A percentile compares a stretch with the other conserved stretches of the same genome.
Evolutionary conservation across 1,284 basidiomycete species (phyloP).

Genomic region (Violaceomyces palustris): DNA sequence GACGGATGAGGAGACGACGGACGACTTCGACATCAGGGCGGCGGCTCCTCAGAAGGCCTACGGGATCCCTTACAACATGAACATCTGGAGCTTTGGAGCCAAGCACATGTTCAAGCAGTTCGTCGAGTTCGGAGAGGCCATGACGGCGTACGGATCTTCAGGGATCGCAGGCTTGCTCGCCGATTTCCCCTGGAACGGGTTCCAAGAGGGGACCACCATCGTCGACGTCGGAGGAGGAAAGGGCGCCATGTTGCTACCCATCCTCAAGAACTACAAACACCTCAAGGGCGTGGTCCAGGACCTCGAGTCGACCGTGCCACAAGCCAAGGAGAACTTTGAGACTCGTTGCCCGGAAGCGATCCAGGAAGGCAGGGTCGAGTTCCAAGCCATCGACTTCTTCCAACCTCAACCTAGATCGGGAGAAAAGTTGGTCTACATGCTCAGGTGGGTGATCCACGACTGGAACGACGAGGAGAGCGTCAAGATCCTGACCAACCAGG

Average conservation of each 20-base stretch:
- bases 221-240: constrained; percentile 18
- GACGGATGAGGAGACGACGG: constrained; percentile 2
- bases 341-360: constrained; percentile 10
- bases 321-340: constrained; percentile 11
- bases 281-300: constrained; percentile 11
- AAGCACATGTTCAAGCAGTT: constrained; percentile 1
- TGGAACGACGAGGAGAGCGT: constrained; percentile 6
- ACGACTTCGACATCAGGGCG: constrained; percentile 4
- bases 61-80: constrained; percentile 3
- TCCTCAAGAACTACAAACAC: constrained; percentile 5
- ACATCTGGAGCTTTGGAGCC: constrained; percentile 3
- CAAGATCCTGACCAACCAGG: constrained; percentile 11
- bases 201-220: constrained; percentile 4
- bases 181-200: constrained; percentile 12
- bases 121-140: constrained; percentile 3
- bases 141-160: constrained; percentile 8
- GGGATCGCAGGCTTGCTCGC: constrained; percentile 5
- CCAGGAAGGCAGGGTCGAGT: constrained; percentile 8
- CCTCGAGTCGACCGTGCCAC: constrained; percentile 4
- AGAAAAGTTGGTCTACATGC: constrained; percentile 8
- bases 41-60: constrained; percentile 6
- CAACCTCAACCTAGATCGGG: constrained; percentile 2
- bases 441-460: constrained; percentile 16
- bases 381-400: constrained; percentile 11
- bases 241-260: constrained; percentile 2